A percentile compares a stretch with the other conserved stretches of the same genome.
Evolutionary conservation across 495 filamentous ascomycete species (phyloP).

Genomic region (Parathielavia appendiculata): DNA sequence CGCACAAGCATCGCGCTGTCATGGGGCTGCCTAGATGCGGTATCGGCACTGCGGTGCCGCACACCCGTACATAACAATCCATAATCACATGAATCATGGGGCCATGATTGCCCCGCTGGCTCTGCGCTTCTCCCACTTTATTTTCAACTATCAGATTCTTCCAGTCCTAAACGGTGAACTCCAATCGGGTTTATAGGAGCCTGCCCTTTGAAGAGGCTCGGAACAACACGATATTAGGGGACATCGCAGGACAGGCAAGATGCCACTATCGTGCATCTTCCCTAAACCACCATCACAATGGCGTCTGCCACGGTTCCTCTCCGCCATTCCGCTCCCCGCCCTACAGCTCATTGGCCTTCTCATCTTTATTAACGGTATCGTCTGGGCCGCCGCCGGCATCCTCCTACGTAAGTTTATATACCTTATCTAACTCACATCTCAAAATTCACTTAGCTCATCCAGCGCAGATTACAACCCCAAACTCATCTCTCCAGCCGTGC

Average conservation of each 20-base stretch:
- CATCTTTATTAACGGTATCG: slow-evolving; percentile 58
- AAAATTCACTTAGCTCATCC: neutral
- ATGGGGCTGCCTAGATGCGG: neutral
- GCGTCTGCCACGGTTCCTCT: neutral
- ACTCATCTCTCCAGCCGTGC: slow-evolving; percentile 71
- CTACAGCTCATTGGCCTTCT: slow-evolving; percentile 63
- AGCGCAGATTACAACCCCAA: slow-evolving; percentile 38
- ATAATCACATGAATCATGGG: slow-evolving; percentile 5
- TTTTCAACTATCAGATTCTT: too few species aligned
- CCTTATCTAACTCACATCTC: neutral
- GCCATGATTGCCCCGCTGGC: too few species aligned
- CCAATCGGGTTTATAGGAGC: neutral
- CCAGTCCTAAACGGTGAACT: neutral
- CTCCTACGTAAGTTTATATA: slow-evolving; percentile 42
- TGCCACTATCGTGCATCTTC: slow-evolving; percentile 1
- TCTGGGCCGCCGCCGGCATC: slow-evolving; percentile 69
- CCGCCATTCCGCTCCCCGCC: slow-evolving; percentile 56
- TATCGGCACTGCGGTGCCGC: slow-evolving; percentile 1
- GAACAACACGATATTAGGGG: neutral
- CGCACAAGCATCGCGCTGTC: too few species aligned
- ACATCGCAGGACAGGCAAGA: neutral
- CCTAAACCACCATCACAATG: neutral
- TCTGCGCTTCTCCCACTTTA: too few species aligned
- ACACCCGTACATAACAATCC: too few species aligned
- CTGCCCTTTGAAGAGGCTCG: neutral